Base-by-base conservation (phyloP, 2,329 filamentous ascomycete species). In the Paracoccidioides lutzii region DNA sequence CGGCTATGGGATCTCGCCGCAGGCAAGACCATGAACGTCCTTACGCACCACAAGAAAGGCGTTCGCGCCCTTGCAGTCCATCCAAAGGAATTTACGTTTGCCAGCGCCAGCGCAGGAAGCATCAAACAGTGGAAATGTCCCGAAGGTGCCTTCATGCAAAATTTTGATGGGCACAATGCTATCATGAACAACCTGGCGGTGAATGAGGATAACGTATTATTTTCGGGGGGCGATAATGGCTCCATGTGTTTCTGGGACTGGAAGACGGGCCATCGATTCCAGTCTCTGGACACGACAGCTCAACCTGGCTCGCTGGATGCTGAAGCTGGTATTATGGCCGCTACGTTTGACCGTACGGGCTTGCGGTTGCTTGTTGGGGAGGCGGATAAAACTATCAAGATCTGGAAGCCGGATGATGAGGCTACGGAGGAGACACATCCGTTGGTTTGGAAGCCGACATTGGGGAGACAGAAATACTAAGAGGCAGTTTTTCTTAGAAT, bases 91-190 rank as follows among this genome's bases (percentile, higher is more conserved):
- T 98, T 95, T 68, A 98, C 94, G 0, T 98, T 98, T 68, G 93
- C 93, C 4, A 90, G 83, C 58, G 93, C 87, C 45, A 95, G 89
- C 65, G 90, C 91, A 0, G 87, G 87, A 30, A 90, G 87, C 68
- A 96, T 98, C 74, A 98, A 98, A 77, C 93, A 98, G 74, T 98
- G 93, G 91, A 96, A 97, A 71, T 97, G 90, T 63, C 94, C 94
- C 1, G 90, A 96, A 68, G 94, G 91, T 41, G 89, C 89, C 14
- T 97, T 98, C 69, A 98, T 98, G 93, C 90, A 96, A 71, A 97
- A 97, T 68, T 97, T 97, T 66, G 88, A 95, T 45, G 91, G 91
- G 4, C 91, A 97, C 67, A 96, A 96, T 66, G 82, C 89, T 58
- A 94, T 98, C 69, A 91, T 98, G 75, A 98, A 98, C 73, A 90